Percentiles rank a stretch among this genome's conserved stretches.
These are phyloP conservation scores for Dictyophora rubrovolvata DNA, from an alignment of 768 basidiomycete species.

Conservation along the genomic window DNA sequence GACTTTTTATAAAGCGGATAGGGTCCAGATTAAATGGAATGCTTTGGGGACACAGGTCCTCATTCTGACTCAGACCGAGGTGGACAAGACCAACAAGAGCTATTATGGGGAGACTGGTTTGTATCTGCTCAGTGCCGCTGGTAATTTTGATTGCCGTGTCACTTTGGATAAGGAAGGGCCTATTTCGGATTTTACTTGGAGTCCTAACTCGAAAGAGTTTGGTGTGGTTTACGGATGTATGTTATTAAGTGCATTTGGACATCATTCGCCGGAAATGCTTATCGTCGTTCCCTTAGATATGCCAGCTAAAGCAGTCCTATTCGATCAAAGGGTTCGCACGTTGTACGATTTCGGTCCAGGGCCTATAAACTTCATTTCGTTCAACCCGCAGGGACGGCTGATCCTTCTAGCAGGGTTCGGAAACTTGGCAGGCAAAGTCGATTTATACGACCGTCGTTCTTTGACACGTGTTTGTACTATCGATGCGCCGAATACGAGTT, in stretches of 20 bases:
- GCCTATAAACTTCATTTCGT: constrained; percentile 86
- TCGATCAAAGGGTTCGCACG: constrained; percentile 81
- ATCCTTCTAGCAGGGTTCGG: constrained; percentile 91
- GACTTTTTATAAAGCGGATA: constrained; percentile 93
- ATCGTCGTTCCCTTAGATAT: constrained; percentile 46
- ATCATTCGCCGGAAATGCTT: not conserved
- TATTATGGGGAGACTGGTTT: constrained; percentile 98
- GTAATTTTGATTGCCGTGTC: constrained; percentile 89
- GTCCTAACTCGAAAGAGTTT: constrained; percentile 94
- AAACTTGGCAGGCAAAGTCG: constrained; percentile 89
- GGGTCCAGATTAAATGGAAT: constrained; percentile 93
- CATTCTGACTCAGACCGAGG: constrained; percentile 89
- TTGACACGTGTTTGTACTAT: constrained; percentile 69
- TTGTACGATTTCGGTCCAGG: constrained; percentile 86
- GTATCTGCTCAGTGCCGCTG: constrained; percentile 84
- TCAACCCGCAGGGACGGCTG: constrained; percentile 88
- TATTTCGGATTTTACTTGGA: constrained; percentile 95
- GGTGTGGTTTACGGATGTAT: constrained; percentile 92
- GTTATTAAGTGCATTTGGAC: constrained; percentile 23
- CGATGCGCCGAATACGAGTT: constrained; percentile 87
- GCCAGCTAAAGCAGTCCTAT: constrained; percentile 89
- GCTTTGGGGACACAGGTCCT: constrained; percentile 85
- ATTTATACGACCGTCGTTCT: constrained; percentile 82
- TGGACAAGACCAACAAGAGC: constrained; percentile 93
- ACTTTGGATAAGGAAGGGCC: constrained; percentile 91